A percentile compares a stretch with the other conserved stretches of the same genome.
phyloP scores from a whole-genome alignment of 495 filamentous ascomycete genomes.

The Aspergillus homomorphus region DNA sequence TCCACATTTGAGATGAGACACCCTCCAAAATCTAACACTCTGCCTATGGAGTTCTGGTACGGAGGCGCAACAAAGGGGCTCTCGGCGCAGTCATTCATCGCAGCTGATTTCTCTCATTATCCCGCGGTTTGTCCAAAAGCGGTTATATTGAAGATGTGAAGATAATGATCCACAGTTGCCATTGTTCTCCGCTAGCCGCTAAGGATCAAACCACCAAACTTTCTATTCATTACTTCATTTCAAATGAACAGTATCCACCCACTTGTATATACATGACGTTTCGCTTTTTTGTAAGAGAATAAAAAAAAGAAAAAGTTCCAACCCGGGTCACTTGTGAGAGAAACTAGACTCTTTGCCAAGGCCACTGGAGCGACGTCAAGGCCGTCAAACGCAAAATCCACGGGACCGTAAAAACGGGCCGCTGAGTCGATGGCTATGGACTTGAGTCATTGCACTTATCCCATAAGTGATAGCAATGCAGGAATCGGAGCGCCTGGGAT shows the following conservation, averaged over 20 bases:
- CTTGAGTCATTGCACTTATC: constrained; percentile 1
- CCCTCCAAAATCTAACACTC: neutral
- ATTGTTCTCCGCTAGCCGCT: constrained; percentile 22
- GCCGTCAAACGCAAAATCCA: neutral
- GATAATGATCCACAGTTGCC: constrained; percentile 15
- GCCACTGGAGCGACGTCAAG: neutral
- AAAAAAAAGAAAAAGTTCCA: neutral
- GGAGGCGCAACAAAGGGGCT: neutral
- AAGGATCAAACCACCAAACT: constrained; percentile 6
- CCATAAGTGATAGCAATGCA: neutral
- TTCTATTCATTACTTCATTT: constrained; percentile 13
- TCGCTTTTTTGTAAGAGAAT: neutral
- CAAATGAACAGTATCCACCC: constrained; percentile 7
- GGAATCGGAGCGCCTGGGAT: neutral
- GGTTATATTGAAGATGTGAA: constrained; percentile 25
- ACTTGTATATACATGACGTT: constrained; percentile 14
- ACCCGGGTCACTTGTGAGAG: neutral
- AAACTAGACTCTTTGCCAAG: neutral
- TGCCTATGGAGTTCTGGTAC: neutral
- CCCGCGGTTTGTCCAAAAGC: constrained; percentile 12
- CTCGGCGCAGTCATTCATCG: neutral
- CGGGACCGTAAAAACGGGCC: neutral
- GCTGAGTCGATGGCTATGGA: neutral
- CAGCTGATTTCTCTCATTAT: neutral
- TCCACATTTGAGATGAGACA: neutral